Evolutionary conservation across 495 filamentous ascomycete species (phyloP).

Genomic region (Penicillium chermesinum): DNA sequence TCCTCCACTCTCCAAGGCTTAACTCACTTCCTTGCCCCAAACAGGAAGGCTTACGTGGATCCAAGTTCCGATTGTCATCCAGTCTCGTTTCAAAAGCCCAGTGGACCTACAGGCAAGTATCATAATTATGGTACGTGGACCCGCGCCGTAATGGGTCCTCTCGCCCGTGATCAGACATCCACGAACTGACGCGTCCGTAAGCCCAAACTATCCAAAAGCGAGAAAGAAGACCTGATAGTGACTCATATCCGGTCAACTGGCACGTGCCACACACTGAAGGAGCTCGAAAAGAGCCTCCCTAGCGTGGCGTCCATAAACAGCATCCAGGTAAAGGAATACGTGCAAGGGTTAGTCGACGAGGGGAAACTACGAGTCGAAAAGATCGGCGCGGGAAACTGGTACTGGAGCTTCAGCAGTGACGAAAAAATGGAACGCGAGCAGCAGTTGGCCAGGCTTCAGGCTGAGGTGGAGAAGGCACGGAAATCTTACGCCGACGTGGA

Average conservation of each 20-base stretch:
- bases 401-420: constrained; percentile 68
- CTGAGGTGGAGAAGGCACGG: constrained; percentile 51
- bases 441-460: constrained; percentile 42
- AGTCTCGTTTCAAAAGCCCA: constrained; percentile 3
- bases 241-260: constrained; percentile 57
- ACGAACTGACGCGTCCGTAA: constrained; percentile 18
- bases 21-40: constrained; percentile 4
- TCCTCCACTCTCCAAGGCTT: constrained; percentile 10
- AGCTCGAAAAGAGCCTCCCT: constrained; percentile 67
- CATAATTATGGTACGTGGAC: constrained; percentile 23
- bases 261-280: constrained; percentile 67
- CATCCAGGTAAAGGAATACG: constrained; percentile 67
- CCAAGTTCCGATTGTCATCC: constrained; percentile 6
- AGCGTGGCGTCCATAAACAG: constrained; percentile 61
- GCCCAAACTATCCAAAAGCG: constrained; percentile 54
- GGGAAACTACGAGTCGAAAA: constrained; percentile 66
- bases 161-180: no score
- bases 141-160: no score
- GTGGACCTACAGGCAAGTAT: neutral
- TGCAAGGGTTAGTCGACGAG: constrained; percentile 61
- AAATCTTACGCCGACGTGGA: constrained; percentile 19
- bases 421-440: constrained; percentile 50
- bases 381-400: constrained; percentile 79
- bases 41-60: constrained; percentile 2
- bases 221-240: constrained; percentile 60